Conservation (phyloP, 345 rosid genomes). For the Eucalyptus urophylla region DNA sequence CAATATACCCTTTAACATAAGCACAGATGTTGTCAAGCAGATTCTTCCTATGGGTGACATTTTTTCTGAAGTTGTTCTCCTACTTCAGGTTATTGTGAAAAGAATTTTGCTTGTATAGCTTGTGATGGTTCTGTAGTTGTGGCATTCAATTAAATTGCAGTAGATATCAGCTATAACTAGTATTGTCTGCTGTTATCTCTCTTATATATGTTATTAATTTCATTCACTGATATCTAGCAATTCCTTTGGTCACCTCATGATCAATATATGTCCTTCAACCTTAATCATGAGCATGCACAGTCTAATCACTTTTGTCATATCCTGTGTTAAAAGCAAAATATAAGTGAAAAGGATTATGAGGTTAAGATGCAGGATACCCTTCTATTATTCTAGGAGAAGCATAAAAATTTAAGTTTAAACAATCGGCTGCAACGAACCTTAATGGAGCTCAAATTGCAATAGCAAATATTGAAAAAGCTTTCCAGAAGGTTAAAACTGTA, state of each 20-base stretch:
- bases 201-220: not conserved
- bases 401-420: not conserved
- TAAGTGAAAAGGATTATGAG: not conserved
- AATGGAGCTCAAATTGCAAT: not conserved
- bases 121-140: not conserved
- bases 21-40: constrained; percentile 70
- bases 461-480: not conserved
- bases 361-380: not conserved
- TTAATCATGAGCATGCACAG: not conserved
- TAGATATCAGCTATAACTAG: not conserved
- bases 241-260: not conserved
- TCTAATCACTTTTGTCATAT: not conserved
- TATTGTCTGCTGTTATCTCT: not conserved
- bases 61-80: constrained; percentile 78
- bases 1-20: constrained; percentile 82
- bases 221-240: not conserved
- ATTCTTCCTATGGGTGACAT: constrained; percentile 95
- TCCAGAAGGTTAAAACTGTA: not conserved
- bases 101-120: not conserved
- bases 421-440: not conserved
- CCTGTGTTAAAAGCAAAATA: not conserved
- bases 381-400: not conserved
- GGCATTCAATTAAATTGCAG: not conserved
- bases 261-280: not conserved
- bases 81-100: constrained; percentile 58